Conservation (phyloP, 1,284 basidiomycete genomes). For the Flammula alnicola region DNA sequence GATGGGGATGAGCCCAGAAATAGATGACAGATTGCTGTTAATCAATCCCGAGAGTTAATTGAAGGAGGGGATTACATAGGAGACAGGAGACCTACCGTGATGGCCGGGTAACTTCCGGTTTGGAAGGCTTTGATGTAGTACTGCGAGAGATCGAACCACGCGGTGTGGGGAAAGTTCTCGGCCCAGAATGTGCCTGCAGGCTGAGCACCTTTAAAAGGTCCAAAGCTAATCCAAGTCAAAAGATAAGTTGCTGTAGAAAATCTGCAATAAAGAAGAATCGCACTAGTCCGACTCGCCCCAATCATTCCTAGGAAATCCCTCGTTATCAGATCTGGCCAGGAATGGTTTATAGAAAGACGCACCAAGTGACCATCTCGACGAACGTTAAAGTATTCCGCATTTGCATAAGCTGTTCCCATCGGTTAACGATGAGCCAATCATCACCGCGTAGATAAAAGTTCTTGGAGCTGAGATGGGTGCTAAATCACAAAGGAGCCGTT, state of each 20-base stretch:
- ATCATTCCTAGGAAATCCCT: constrained; percentile 39
- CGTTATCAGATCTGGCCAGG: background rate
- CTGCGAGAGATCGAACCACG: constrained; percentile 49
- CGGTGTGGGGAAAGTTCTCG: constrained; percentile 40
- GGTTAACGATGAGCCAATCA: constrained; percentile 45
- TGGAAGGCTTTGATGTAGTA: constrained; percentile 70
- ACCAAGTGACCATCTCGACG: constrained; percentile 51
- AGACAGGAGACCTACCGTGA: constrained; percentile 46
- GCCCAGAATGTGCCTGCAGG: constrained; percentile 42
- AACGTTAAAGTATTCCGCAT: constrained; percentile 44
- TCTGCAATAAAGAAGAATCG: constrained; percentile 11
- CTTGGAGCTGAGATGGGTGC: constrained; percentile 45
- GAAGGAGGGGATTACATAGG: background rate
- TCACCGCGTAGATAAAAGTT: constrained; percentile 46
- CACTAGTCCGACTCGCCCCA: constrained; percentile 48
- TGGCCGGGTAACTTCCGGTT: constrained; percentile 62
- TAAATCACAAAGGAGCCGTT: constrained; percentile 21
- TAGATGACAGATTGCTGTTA: constrained; percentile 56
- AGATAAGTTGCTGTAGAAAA: background rate
- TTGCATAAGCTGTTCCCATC: constrained; percentile 47
- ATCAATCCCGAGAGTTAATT: background rate
- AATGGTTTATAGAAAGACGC: no score
- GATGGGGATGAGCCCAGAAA: constrained; percentile 66
- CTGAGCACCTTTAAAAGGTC: constrained; percentile 35
- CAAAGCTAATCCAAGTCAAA: constrained; percentile 23